Percentiles rank a stretch among this genome's conserved stretches.
Conservation (phyloP, 257 asterid genomes). For the Scutellaria galericulata region DNA sequence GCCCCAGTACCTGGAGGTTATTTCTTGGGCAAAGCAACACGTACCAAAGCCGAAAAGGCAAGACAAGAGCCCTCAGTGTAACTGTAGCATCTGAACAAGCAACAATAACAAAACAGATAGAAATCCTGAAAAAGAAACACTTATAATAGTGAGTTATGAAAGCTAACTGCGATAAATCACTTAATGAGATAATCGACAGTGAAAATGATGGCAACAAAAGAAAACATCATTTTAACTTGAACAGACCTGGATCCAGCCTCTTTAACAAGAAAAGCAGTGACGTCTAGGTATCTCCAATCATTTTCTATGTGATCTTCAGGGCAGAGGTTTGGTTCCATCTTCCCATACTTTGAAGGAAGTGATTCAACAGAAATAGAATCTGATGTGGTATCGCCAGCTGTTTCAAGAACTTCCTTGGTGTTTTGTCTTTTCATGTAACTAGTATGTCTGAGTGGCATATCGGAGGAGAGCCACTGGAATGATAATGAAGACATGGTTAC, state of each 20-base stretch:
- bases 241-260: constrained; percentile 71
- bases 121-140: constrained; percentile 60
- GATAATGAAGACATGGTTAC: constrained; percentile 44
- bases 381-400: constrained; percentile 36
- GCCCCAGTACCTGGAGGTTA: constrained; percentile 19
- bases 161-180: constrained; percentile 20
- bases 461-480: constrained; percentile 95
- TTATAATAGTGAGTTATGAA: constrained; percentile 9
- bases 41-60: constrained; percentile 85
- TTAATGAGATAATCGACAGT: constrained; percentile 27
- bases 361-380: constrained; percentile 41
- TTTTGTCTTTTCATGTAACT: constrained; percentile 50
- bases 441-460: constrained; percentile 73
- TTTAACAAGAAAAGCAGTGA: constrained; percentile 89
- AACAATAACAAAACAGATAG: constrained; percentile 76
- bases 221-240: constrained; percentile 29
- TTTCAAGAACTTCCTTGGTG: constrained; percentile 42
- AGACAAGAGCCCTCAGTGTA: constrained; percentile 82
- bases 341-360: constrained; percentile 40
- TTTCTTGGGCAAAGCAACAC: constrained; percentile 27
- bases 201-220: constrained; percentile 22
- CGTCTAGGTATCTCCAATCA: constrained; percentile 97
- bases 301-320: constrained; percentile 67
- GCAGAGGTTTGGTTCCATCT: constrained; percentile 41
- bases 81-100: constrained; percentile 97